Base-by-base conservation (phyloP, 768 basidiomycete genomes). In the Boletus vermiculosoides region DNA sequence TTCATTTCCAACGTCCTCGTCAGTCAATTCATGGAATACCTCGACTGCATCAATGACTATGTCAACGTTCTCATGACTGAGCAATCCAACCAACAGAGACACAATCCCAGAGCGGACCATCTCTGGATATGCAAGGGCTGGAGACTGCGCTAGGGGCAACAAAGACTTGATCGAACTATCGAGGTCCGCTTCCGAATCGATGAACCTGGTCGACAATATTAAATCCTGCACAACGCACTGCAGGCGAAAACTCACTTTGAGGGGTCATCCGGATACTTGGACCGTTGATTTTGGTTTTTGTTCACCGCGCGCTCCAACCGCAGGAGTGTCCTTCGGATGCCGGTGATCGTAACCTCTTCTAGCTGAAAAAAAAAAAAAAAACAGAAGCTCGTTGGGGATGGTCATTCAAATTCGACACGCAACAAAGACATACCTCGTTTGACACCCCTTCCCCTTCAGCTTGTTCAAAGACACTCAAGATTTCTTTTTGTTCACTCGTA, bases 111-210 rank as follows among this genome's bases (percentile, higher is more conserved):
- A 87, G 42, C 83, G 83, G 54, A 95, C 82, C 50, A 98, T 79
- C 69, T 98, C 94, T 23, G 94, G 88, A 70, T 97, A 99, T 57
- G 94, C 89, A 22, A 92, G 70, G 8, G 80, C 76, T 0, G 95
- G 90, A 4, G 82, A 82, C 68, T 97, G 94, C 1, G 96, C 89
- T 22, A 99, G 78, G 6, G 94, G 88, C n/a, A 97, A 78, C 45
- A 99, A 74, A 1, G 85, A 81, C 71, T 96, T 95, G 53, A 98
- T 83, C 9, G 94, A 84, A 54, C 79, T 77, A 68, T 98, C 94
- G 7, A 99, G 83, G 67, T 97, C 94, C 25, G 93, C 92, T 78
- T 99, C 97, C 1, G 97, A 98, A 71, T 98, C 97, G 64, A 99
- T 98, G 79, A 98, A 99, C 73, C 96, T 98, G 48, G 22, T 28